Evolutionary conservation across 1,284 basidiomycete species (phyloP).

Genomic region (Macrocybe sp.): DNA sequence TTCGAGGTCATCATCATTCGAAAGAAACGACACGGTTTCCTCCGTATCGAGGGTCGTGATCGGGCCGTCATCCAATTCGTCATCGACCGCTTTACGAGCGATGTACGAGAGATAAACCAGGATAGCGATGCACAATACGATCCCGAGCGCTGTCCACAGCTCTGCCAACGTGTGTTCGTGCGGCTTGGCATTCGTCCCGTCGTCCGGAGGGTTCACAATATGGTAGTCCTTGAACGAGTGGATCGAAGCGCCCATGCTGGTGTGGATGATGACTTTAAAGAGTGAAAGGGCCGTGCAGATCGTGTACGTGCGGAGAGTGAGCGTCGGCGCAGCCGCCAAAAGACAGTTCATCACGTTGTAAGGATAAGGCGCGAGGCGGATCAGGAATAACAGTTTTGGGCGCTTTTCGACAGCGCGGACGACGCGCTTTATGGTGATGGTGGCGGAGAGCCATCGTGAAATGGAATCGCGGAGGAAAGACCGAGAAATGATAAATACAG

Average conservation of each 20-base stretch:
- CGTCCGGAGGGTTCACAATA: slow-evolving; percentile 20
- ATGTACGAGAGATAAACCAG: slow-evolving; percentile 77
- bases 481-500: slow-evolving; percentile 75
- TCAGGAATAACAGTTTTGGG: slow-evolving; percentile 79
- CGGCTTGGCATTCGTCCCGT: slow-evolving; percentile 14
- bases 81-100: slow-evolving; percentile 77
- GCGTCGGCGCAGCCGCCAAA: slow-evolving; percentile 80
- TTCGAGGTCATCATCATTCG: slow-evolving; percentile 24
- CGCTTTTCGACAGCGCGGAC: slow-evolving; percentile 85
- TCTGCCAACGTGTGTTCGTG: slow-evolving; percentile 50
- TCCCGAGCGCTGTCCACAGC: slow-evolving; percentile 65
- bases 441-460: slow-evolving; percentile 64
- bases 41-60: slow-evolving; percentile 35
- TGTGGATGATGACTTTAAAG: slow-evolving; percentile 85
- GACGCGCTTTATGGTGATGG: slow-evolving; percentile 63
- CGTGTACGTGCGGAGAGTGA: slow-evolving; percentile 75
- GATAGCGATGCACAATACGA: slow-evolving; percentile 69
- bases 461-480: slow-evolving; percentile 67
- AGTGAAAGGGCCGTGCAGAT: slow-evolving; percentile 78
- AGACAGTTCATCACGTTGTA: slow-evolving; percentile 91
- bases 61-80: slow-evolving; percentile 59
- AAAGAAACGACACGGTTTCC: slow-evolving; percentile 42
- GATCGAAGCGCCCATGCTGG: slow-evolving; percentile 76
- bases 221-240: slow-evolving; percentile 76
- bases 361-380: slow-evolving; percentile 80